Evolutionary conservation across 164 flowering plant species (phyloP).

Genomic region (Brasenia schreberi): DNA sequence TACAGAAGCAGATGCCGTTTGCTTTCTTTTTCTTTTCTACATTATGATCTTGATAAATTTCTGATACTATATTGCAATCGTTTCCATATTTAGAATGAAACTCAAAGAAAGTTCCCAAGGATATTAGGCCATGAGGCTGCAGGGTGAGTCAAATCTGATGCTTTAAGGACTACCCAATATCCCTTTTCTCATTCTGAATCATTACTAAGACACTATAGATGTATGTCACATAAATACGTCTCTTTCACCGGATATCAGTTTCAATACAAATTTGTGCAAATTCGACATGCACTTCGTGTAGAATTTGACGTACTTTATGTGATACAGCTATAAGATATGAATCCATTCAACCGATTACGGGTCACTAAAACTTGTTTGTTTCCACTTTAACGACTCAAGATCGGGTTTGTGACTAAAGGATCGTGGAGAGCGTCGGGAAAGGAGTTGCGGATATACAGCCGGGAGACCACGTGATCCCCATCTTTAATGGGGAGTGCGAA

Average conservation of each 20-base stretch:
- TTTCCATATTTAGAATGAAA: constrained; percentile 23
- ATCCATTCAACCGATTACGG: neutral
- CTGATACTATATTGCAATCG: neutral
- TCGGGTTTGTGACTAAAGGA: constrained; percentile 10
- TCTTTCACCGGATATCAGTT: too few species aligned
- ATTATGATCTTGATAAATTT: too few species aligned
- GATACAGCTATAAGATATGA: neutral
- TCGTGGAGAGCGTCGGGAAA: constrained; percentile 61
- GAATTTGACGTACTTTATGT: neutral
- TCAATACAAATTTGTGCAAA: too few species aligned
- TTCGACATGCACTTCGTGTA: too few species aligned
- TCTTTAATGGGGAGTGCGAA: constrained; percentile 58
- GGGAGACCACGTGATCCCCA: constrained; percentile 64
- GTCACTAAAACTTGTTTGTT: too few species aligned
- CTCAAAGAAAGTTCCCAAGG: constrained; percentile 47
- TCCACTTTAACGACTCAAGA: too few species aligned
- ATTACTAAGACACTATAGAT: too few species aligned
- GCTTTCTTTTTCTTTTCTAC: neutral
- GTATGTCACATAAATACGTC: too few species aligned
- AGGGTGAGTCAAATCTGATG: constrained; percentile 28
- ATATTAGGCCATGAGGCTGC: constrained; percentile 76
- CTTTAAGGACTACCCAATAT: neutral
- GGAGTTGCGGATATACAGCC: constrained; percentile 36
- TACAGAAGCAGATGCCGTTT: neutral
- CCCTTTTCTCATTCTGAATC: neutral